Conservation (phyloP, 495 filamentous ascomycete species). For the Neurospora sp. region DNA sequence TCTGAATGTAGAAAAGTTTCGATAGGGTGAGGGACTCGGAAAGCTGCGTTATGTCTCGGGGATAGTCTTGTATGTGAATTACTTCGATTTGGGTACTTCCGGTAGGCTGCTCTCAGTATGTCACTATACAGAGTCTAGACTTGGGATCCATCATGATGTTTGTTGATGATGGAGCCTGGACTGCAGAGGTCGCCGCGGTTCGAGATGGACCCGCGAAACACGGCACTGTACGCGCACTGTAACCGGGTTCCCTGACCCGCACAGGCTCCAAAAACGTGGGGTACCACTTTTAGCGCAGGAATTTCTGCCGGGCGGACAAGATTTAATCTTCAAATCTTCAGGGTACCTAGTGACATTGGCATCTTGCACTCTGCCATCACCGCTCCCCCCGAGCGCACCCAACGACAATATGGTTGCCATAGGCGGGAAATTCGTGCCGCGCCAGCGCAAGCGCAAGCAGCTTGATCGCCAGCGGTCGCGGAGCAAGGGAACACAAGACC, state of each 20-base stretch:
- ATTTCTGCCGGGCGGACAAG: conserved; percentile 43
- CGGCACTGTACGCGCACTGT: background rate
- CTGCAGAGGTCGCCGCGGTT: background rate
- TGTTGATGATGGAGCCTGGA: background rate
- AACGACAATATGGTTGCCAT: conserved; percentile 28
- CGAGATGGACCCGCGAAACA: background rate
- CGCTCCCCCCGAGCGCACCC: background rate
- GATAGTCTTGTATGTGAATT: background rate
- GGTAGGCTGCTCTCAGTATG: background rate
- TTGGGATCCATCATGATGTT: background rate
- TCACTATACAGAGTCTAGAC: background rate
- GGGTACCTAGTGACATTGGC: background rate
- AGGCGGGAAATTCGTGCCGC: conserved; percentile 62
- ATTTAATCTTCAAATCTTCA: conserved; percentile 19
- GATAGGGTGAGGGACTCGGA: background rate
- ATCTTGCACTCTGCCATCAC: background rate
- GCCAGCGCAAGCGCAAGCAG: conserved; percentile 70
- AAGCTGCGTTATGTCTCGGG: background rate
- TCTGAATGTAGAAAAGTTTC: background rate
- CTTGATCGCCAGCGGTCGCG: conserved; percentile 44
- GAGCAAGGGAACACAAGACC: conserved; percentile 24
- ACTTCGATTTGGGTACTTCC: background rate
- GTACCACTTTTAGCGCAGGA: conserved; percentile 8
- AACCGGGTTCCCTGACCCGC: background rate
- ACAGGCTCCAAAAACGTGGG: background rate